Conservation (phyloP, 2,329 filamentous ascomycete genomes). For the Colletotrichum tamarilloi region DNA sequence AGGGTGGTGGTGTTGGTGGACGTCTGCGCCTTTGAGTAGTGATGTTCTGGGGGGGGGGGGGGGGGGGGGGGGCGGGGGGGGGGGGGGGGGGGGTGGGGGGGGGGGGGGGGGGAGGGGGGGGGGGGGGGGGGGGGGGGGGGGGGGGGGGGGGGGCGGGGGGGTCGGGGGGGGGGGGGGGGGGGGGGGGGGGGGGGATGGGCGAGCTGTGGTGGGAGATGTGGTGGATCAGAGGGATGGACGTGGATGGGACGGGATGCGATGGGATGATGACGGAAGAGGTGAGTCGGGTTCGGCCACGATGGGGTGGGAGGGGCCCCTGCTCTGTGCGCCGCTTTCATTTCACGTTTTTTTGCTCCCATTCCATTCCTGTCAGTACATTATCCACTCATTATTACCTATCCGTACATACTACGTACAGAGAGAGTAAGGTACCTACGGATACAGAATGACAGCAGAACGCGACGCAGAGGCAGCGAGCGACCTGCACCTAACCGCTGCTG, state of each 20-base stretch:
- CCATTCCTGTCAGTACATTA: neutral
- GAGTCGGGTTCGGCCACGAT: conserved; percentile 30
- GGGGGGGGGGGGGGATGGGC: neutral
- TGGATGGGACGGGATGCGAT: conserved; percentile 29
- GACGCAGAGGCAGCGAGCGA: neutral
- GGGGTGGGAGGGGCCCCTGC: conserved; percentile 7
- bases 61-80: too few relatives aligned
- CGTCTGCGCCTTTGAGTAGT: conserved; percentile 1
- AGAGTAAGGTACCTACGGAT: too few relatives aligned
- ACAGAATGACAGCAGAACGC: too few relatives aligned
- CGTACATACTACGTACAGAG: neutral
- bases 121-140: too few relatives aligned
- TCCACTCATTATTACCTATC: neutral
- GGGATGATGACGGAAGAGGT: conserved; percentile 35
- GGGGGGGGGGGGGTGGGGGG: too few relatives aligned
- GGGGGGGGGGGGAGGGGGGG: too few relatives aligned
- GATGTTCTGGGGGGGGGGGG: conserved; percentile 17
- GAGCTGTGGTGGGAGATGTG: conserved; percentile 7
- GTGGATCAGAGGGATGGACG: conserved; percentile 17
- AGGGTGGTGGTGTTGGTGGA: neutral
- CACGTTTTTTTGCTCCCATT: neutral
- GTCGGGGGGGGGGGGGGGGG: too few relatives aligned
- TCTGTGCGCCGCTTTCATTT: conserved; percentile 18
- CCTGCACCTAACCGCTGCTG: conserved; percentile 19
- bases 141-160: too few relatives aligned